Base-by-base conservation (phyloP, 805 yeast species). In the Candida patagonica region DNA sequence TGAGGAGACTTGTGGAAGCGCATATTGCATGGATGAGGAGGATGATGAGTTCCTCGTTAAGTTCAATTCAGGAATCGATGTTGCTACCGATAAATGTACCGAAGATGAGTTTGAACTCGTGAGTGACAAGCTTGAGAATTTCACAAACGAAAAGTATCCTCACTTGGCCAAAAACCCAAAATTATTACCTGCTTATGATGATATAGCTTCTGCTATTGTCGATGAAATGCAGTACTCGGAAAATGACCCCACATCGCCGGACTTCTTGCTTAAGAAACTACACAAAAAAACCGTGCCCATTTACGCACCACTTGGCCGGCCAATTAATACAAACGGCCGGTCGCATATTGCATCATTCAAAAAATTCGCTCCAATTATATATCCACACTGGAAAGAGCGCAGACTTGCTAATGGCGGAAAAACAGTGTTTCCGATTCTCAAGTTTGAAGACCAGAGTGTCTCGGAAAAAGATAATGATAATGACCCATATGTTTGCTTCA, bases 401-500 rank as follows among this genome's bases (percentile, higher is more conserved):
- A 82, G 88, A 57, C 69, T 87, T 15, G 74, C 62, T 31, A 66
- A 85, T 39, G 60, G 67, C 21, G 96, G 96, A 24, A 73, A 73
- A 50, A 60, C 81, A 3, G 73, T 92, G 16, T 71, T 76, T 49
- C 95, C 96, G 3, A 60, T 70, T 12, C 66, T 92, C 37, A 83
- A 78, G 57, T 87, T 84, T 57, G 96, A 88, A 63, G 88, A 84
- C 50, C 17, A n/a, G 10, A 37, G 30, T 37, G 75, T 74, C 42
- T 75, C 74, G 41, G 92, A 85, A 43, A 87, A 87, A 54, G 96
- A 88, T 53, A 37, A 37, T 21, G 96, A 88, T 53, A 74, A 73
- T 44, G 96, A 92, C 59, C 97, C 98, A 1, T 92, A 92, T 60
- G 80, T 86, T 30, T 86, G 96, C 65, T 92, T 92, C 68, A 75